These are phyloP conservation scores for Monosporascus sp. DNA, from an alignment of 2,329 filamentous ascomycete genomes.

Conservation along the genomic window DNA sequence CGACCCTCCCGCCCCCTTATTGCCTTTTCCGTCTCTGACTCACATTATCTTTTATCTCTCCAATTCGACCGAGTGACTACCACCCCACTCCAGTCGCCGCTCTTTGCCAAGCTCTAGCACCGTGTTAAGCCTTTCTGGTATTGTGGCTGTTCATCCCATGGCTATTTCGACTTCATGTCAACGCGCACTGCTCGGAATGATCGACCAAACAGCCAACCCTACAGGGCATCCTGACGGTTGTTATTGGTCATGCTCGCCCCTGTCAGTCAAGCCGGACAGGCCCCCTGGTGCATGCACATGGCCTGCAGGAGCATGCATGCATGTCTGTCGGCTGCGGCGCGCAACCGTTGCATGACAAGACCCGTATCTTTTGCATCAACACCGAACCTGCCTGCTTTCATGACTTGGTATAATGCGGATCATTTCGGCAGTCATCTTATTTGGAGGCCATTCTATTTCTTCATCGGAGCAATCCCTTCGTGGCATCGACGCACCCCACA, in stretches of 20 bases:
- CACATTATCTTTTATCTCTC: background rate
- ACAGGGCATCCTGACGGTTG: background rate
- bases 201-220: background rate
- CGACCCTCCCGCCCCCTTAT: background rate
- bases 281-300: background rate
- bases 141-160: background rate
- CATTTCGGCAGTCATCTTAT: background rate
- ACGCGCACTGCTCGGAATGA: too few relatives aligned
- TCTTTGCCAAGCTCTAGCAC: background rate
- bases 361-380: background rate
- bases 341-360: slow-evolving; percentile 7
- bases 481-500: background rate
- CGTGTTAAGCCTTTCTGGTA: background rate
- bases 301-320: slow-evolving; percentile 1
- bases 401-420: background rate
- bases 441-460: background rate
- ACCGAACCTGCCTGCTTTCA: background rate
- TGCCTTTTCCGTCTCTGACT: background rate
- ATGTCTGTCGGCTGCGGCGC: slow-evolving; percentile 16
- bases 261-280: background rate
- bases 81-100: background rate
- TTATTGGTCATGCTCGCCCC: background rate
- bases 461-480: background rate
- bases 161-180: background rate
- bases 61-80: background rate